Conservation (phyloP, 1,284 basidiomycete species). For the Porodaedalea pini region DNA sequence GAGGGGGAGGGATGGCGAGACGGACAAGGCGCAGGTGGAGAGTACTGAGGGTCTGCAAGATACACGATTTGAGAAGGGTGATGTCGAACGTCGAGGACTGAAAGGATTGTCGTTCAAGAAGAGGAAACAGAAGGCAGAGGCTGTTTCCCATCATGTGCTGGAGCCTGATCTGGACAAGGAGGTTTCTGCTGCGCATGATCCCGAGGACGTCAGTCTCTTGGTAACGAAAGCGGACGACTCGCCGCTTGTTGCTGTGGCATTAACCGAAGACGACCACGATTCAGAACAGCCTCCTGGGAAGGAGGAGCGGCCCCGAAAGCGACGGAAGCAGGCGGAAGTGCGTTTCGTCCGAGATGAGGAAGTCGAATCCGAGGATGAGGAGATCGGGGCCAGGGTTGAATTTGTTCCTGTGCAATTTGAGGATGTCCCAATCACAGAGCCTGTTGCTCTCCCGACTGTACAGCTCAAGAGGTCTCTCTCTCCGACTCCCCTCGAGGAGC, state of each 20-base stretch:
- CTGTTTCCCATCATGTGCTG: slow-evolving; percentile 10
- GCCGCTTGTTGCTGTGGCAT: slow-evolving; percentile 34
- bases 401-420: not conserved
- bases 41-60: slow-evolving; percentile 29
- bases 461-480: slow-evolving; percentile 16
- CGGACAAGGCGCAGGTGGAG: slow-evolving; percentile 22
- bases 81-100: slow-evolving; percentile 42
- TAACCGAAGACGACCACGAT: slow-evolving; percentile 34
- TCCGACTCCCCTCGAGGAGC: slow-evolving; percentile 7
- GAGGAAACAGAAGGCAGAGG: slow-evolving; percentile 41
- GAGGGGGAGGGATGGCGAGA: slow-evolving; percentile 21
- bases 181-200: not conserved
- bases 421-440: not conserved
- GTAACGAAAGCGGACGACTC: slow-evolving; percentile 22
- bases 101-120: slow-evolving; percentile 68
- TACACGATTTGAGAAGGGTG: slow-evolving; percentile 19
- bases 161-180: slow-evolving; percentile 1
- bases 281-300: slow-evolving; percentile 28
- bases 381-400: not conserved
- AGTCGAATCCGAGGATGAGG: slow-evolving; percentile 9
- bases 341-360: not conserved
- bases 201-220: not conserved
- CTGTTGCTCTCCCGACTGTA: slow-evolving; percentile 6
- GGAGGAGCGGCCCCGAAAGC: slow-evolving; percentile 27
- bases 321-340: not conserved